phyloP scores from a whole-genome alignment of 495 filamentous ascomycete genomes.

The Alectoria sarmentosa region DNA sequence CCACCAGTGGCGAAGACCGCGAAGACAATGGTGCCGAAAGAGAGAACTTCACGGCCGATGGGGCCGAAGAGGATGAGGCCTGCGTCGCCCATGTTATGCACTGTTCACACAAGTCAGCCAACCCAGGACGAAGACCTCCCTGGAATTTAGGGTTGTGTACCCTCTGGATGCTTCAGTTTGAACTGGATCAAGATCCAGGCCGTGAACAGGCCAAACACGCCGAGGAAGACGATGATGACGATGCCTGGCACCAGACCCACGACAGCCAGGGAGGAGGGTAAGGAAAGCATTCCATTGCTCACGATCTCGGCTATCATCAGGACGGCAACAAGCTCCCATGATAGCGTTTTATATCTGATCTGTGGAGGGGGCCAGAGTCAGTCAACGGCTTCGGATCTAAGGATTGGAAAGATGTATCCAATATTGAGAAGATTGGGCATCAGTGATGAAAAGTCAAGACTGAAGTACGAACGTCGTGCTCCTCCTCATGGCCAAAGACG shows the following conservation, averaged over 20 bases:
- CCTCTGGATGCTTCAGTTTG: constrained; percentile 38
- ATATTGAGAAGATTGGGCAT: background rate
- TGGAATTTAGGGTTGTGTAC: constrained; percentile 6
- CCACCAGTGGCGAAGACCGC: constrained; percentile 46
- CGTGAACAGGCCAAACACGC: constrained; percentile 35
- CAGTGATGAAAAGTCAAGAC: background rate
- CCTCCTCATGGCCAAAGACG: constrained; percentile 34
- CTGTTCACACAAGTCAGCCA: constrained; percentile 19
- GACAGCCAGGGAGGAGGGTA: constrained; percentile 47
- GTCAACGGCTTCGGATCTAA: background rate
- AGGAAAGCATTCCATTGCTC: constrained; percentile 52
- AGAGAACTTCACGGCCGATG: constrained; percentile 55
- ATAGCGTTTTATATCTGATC: constrained; percentile 53
- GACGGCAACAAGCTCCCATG: constrained; percentile 46
- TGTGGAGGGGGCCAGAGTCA: constrained; percentile 16
- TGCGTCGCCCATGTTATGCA: constrained; percentile 63
- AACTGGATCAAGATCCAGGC: constrained; percentile 37
- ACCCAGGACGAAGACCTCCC: background rate
- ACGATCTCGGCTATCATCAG: constrained; percentile 60
- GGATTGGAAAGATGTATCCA: background rate
- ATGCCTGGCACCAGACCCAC: constrained; percentile 51
- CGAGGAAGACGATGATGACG: constrained; percentile 34
- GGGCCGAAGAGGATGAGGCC: constrained; percentile 57
- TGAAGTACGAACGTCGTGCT: constrained; percentile 27
- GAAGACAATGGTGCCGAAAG: constrained; percentile 68